Evolutionary conservation across 2,329 filamentous ascomycete genomes (phyloP).

Genomic region (Paraphaeosphaeria minitans): DNA sequence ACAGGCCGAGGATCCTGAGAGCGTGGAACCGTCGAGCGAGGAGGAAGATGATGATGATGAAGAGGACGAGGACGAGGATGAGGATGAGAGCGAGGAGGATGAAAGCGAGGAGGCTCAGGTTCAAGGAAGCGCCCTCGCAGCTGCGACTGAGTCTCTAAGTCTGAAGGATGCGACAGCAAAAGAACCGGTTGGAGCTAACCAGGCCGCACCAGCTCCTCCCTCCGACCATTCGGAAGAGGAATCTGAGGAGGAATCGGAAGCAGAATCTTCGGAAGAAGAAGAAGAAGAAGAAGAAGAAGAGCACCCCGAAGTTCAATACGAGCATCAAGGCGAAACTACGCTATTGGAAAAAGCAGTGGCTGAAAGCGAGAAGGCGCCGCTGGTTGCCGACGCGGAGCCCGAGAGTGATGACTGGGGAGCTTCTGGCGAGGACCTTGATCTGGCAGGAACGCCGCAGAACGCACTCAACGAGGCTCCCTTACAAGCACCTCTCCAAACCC

Average conservation of each 20-base stretch:
- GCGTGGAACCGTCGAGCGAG: conserved; percentile 10
- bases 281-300: conserved; percentile 24
- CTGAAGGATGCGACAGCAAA: conserved; percentile 19
- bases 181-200: conserved; percentile 19
- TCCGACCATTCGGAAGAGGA: neutral
- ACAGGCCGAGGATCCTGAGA: conserved; percentile 12
- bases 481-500: conserved; percentile 24
- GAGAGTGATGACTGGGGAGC: conserved; percentile 39
- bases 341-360: conserved; percentile 53
- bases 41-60: conserved; percentile 2
- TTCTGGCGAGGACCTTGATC: conserved; percentile 39
- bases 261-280: neutral
- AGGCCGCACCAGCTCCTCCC: conserved; percentile 13
- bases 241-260: conserved; percentile 8
- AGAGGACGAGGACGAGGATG: conserved; percentile 3
- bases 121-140: conserved; percentile 21
- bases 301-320: conserved; percentile 47
- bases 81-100: conserved; percentile 9
- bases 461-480: conserved; percentile 13
- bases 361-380: conserved; percentile 49
- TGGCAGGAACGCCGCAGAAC: conserved; percentile 34
- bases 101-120: conserved; percentile 11
- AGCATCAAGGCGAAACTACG: conserved; percentile 54
- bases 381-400: conserved; percentile 50
- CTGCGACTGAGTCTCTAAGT: conserved; percentile 27